Conservation (phyloP, 495 filamentous ascomycete genomes). For the Penicilliopsis zonata region DNA sequence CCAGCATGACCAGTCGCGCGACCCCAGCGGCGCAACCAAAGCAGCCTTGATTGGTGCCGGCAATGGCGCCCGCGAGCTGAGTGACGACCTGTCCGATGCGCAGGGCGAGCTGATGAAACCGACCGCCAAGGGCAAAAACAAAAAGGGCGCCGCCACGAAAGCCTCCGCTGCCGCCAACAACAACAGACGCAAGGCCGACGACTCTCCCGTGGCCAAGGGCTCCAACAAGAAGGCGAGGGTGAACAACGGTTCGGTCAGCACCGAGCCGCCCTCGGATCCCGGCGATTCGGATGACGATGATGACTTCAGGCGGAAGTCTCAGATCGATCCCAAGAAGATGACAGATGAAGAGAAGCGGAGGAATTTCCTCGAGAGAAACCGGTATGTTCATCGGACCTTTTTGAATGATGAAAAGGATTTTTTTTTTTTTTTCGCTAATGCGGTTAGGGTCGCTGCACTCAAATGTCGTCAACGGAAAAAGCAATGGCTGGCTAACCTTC, state of each 20-base stretch:
- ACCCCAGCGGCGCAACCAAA: constrained; percentile 15
- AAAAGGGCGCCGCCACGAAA: constrained; percentile 47
- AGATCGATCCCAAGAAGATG: constrained; percentile 64
- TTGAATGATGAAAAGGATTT: not conserved
- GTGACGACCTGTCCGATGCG: constrained; percentile 57
- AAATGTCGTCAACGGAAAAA: constrained; percentile 99
- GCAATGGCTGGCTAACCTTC: constrained; percentile 94
- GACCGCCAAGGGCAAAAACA: constrained; percentile 54
- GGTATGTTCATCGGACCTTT: constrained; percentile 45
- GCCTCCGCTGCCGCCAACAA: constrained; percentile 28
- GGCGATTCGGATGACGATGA: constrained; percentile 46
- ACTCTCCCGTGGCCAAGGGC: constrained; percentile 50
- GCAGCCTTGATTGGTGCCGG: constrained; percentile 23
- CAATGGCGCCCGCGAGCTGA: constrained; percentile 42
- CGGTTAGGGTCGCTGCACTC: constrained; percentile 78
- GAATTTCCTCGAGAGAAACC: constrained; percentile 93
- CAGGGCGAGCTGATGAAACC: constrained; percentile 57
- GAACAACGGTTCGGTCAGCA: constrained; percentile 35
- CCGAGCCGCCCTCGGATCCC: constrained; percentile 40
- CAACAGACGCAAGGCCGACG: constrained; percentile 72
- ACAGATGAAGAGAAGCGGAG: constrained; percentile 98
- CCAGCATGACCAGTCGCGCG: constrained; percentile 25
- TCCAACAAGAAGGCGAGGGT: constrained; percentile 63
- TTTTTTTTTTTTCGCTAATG: not conserved
- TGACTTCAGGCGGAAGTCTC: constrained; percentile 31